Conservation (phyloP, 2,329 filamentous ascomycete genomes). For the Fusarium devonianum region DNA sequence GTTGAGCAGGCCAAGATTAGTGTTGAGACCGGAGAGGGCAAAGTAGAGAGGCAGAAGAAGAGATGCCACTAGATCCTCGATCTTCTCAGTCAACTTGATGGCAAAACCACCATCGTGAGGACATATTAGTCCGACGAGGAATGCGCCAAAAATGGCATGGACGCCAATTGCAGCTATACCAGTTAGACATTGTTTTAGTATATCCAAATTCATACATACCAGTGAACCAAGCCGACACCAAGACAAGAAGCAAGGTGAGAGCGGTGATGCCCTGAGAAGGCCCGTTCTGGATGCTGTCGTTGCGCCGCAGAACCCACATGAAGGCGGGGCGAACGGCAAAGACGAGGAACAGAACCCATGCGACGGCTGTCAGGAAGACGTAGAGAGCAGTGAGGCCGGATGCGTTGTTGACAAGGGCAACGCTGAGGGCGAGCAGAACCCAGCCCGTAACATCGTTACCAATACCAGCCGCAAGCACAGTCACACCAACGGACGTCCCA, state of each 20-base stretch:
- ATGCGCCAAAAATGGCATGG: constrained; percentile 93
- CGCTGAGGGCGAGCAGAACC: constrained; percentile 91
- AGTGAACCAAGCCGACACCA: constrained; percentile 86
- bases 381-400: constrained; percentile 84
- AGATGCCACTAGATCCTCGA: constrained; percentile 87
- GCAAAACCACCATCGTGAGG: constrained; percentile 90
- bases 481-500: constrained; percentile 82
- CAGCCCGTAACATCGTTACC: constrained; percentile 82
- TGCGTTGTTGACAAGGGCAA: constrained; percentile 88
- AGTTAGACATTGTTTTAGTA: neutral
- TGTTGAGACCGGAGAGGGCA: constrained; percentile 87
- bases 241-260: constrained; percentile 79
- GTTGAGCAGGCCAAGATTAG: constrained; percentile 83
- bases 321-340: constrained; percentile 78
- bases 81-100: constrained; percentile 90
- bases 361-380: constrained; percentile 78
- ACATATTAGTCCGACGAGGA: constrained; percentile 87
- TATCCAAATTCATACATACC: constrained; percentile 44
- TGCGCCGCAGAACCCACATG: constrained; percentile 74
- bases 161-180: constrained; percentile 75
- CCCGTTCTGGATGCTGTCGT: constrained; percentile 83
- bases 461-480: constrained; percentile 87
- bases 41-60: constrained; percentile 93
- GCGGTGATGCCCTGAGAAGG: constrained; percentile 86
- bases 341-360: constrained; percentile 78